A percentile compares a stretch with the other conserved stretches of the same genome.
Evolutionary conservation across 257 asterid species (phyloP).

Genomic region (Solanum corneliomulleri): DNA sequence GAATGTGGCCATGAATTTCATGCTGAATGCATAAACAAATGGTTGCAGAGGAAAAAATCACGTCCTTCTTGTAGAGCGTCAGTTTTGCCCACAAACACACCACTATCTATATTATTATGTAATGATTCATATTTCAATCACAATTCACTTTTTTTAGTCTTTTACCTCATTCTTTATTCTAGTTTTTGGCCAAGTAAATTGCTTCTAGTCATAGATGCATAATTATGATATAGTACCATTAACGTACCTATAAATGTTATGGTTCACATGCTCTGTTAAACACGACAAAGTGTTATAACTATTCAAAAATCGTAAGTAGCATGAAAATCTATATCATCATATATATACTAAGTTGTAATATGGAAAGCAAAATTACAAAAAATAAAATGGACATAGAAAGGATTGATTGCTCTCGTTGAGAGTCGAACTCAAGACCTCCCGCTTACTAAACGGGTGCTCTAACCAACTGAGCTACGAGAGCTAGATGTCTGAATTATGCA

Average conservation of each 20-base stretch:
- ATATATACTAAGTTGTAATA: background rate
- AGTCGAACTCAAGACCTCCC: conserved; percentile 95
- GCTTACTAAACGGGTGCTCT: conserved; percentile 98
- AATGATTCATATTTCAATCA: too few species aligned
- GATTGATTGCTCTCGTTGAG: background rate
- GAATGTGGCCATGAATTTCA: too few species aligned
- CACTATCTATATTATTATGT: too few species aligned
- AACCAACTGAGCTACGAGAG: background rate
- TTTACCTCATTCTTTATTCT: too few species aligned
- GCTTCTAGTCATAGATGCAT: background rate
- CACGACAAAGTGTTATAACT: background rate
- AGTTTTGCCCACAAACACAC: too few species aligned
- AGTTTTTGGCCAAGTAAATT: too few species aligned
- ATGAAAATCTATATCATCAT: background rate
- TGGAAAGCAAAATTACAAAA: background rate
- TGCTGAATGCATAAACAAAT: too few species aligned
- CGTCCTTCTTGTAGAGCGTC: too few species aligned
- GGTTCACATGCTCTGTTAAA: background rate
- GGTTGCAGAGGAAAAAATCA: too few species aligned
- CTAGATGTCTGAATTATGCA: background rate
- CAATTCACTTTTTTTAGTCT: too few species aligned
- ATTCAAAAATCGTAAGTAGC: background rate
- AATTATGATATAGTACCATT: background rate
- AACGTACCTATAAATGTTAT: too few species aligned
- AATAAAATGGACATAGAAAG: too few species aligned